phyloP scores from a whole-genome alignment of 148 eudicot genomes.

The Arbutus unedo region DNA sequence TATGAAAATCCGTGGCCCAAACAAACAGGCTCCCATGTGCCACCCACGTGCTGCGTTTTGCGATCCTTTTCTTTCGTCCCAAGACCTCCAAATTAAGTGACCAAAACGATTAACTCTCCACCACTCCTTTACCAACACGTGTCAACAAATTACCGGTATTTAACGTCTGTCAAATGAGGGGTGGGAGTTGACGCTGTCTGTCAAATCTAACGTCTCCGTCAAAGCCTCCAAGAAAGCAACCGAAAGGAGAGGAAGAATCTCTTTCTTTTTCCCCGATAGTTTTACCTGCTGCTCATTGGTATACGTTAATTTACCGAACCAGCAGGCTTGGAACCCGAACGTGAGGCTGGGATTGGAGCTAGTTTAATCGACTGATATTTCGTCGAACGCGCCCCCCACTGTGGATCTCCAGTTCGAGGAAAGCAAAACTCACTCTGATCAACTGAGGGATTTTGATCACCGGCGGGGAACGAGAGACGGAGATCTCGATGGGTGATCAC shows the following conservation, averaged over 20 bases:
- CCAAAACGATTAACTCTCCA: not conserved
- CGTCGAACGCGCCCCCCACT: not conserved
- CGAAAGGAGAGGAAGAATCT: not conserved
- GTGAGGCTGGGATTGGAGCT: not conserved
- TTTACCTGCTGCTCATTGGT: slow-evolving; percentile 5
- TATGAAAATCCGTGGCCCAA: not conserved
- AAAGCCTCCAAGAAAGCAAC: not conserved
- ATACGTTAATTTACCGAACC: slow-evolving; percentile 14
- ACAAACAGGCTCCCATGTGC: not conserved
- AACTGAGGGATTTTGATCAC: not conserved
- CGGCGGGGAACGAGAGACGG: slow-evolving; percentile 8
- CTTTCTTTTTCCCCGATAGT: not conserved
- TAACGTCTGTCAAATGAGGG: not conserved
- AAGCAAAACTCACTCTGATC: not conserved
- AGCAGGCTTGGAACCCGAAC: not conserved
- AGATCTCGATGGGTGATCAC: slow-evolving; percentile 43
- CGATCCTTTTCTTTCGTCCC: not conserved
- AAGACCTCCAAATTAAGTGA: not conserved
- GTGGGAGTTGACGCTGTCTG: not conserved
- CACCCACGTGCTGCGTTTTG: not conserved
- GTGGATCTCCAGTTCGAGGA: not conserved
- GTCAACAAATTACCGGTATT: not conserved
- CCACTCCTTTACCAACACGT: not conserved
- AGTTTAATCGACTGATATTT: not conserved
- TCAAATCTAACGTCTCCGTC: slow-evolving; percentile 1